Conservation (phyloP, 768 basidiomycete genomes). For the Rhodotorula paludigena region DNA sequence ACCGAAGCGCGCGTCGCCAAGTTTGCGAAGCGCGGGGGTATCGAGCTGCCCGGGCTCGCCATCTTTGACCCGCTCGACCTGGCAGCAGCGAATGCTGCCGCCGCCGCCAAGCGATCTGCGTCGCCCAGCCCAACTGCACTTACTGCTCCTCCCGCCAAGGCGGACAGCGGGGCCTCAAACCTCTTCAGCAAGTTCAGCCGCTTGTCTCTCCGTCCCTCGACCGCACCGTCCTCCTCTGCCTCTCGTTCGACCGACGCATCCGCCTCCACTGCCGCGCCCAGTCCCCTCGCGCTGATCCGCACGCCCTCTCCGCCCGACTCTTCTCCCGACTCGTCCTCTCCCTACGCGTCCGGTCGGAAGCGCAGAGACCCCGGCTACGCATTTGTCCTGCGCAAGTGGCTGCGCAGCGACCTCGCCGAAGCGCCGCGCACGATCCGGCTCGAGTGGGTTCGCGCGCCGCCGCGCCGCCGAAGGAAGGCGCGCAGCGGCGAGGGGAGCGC, state of each 20-base stretch:
- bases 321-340: too few relatives aligned
- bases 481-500: background rate
- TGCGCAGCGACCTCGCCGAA: conserved; percentile 8
- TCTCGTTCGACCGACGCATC: background rate
- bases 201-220: conserved; percentile 4
- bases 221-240: background rate
- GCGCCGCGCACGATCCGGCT: conserved; percentile 1
- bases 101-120: background rate
- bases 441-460: conserved; percentile 16
- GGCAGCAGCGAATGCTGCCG: background rate
- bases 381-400: conserved; percentile 22
- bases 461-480: background rate
- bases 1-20: conserved; percentile 80
- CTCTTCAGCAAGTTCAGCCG: conserved; percentile 21
- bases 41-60: conserved; percentile 73
- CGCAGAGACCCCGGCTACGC: conserved; percentile 6
- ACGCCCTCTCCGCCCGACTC: background rate
- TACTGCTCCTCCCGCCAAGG: background rate
- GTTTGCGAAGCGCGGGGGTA: conserved; percentile 60
- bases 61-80: conserved; percentile 71
- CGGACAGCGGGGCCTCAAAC: background rate
- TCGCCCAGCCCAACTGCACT: background rate
- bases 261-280: background rate
- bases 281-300: conserved; percentile 26
- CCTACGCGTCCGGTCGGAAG: too few relatives aligned